Conservation (phyloP, 2,329 filamentous ascomycete genomes). For the Ophiognomonia clavigignenti-juglandacearum region DNA sequence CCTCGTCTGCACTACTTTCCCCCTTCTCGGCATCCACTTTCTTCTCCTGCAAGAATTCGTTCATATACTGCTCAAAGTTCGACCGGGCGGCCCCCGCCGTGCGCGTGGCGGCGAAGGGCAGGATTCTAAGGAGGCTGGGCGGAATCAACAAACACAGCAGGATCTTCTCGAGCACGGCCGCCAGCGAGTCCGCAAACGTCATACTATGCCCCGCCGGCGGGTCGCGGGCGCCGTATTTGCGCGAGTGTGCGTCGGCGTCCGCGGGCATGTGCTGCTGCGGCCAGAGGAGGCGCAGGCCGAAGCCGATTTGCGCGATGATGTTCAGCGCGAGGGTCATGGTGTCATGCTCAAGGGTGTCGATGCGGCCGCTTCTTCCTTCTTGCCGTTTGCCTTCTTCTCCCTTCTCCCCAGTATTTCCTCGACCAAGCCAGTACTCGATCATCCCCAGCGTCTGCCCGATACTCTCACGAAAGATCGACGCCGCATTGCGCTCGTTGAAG, state of each 20-base stretch:
- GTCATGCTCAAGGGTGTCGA: constrained; percentile 55
- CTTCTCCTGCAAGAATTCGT: constrained; percentile 62
- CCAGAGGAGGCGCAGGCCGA: constrained; percentile 58
- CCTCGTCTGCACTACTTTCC: constrained; percentile 23
- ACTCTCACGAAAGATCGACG: constrained; percentile 57
- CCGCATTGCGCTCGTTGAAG: constrained; percentile 74
- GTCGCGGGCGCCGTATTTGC: constrained; percentile 43
- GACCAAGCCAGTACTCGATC: constrained; percentile 52
- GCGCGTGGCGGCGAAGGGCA: constrained; percentile 2
- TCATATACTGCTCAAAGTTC: constrained; percentile 67
- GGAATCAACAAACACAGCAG: constrained; percentile 58
- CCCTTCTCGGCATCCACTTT: constrained; percentile 33
- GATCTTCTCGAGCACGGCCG: constrained; percentile 57
- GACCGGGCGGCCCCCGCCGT: constrained; percentile 44
- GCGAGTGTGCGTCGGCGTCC: constrained; percentile 37
- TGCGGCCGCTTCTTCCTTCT: constrained; percentile 35
- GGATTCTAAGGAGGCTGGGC: constrained; percentile 46
- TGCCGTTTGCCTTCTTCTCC: constrained; percentile 18
- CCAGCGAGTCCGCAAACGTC: constrained; percentile 61
- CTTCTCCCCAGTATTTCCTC: constrained; percentile 10
- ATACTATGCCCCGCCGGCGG: constrained; percentile 52
- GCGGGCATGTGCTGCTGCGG: constrained; percentile 52
- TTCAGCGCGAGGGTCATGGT: constrained; percentile 58
- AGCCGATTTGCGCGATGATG: constrained; percentile 63
- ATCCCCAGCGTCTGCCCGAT: constrained; percentile 59